phyloP scores from a whole-genome alignment of 2,329 filamentous ascomycete genomes.

The Cladosporium austrohemisphaericum region DNA sequence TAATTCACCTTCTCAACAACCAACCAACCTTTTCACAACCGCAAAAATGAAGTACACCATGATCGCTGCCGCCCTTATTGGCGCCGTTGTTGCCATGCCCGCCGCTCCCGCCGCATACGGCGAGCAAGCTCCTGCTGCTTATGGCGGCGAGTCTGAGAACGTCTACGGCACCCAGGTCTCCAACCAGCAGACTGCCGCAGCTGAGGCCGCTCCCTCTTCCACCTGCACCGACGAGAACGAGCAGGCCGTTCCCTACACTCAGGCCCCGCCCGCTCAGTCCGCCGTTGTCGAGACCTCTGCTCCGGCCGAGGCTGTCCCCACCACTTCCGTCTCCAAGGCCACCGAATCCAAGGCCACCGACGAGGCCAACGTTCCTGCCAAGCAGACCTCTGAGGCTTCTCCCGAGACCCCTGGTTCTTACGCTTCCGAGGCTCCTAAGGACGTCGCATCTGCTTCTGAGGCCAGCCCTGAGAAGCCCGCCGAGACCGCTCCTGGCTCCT shows the following conservation, averaged over 20 bases:
- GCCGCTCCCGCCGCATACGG: slow-evolving; percentile 13
- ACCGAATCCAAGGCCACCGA: not conserved
- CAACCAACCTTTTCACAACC: slow-evolving; percentile 9
- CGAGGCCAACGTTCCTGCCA: not conserved
- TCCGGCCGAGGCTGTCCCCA: slow-evolving; percentile 3
- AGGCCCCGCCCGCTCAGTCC: not conserved
- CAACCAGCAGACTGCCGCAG: slow-evolving; percentile 12
- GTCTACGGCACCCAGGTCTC: slow-evolving; percentile 18
- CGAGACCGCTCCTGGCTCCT: not conserved
- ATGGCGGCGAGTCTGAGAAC: slow-evolving; percentile 13
- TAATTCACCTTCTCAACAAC: not conserved
- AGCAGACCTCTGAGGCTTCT: slow-evolving; percentile 2
- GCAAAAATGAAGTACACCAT: slow-evolving; percentile 19
- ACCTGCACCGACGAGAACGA: slow-evolving; percentile 8
- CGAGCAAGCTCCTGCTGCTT: slow-evolving; percentile 1
- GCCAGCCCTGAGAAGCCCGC: slow-evolving; percentile 14
- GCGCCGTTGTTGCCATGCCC: slow-evolving; percentile 18
- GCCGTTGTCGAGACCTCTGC: slow-evolving; percentile 1
- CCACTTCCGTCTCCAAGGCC: not conserved
- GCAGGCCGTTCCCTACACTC: slow-evolving; percentile 11
- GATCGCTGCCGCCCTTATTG: slow-evolving; percentile 19
- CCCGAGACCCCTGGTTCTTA: slow-evolving; percentile 1
- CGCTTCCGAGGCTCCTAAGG: not conserved
- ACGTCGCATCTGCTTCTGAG: not conserved
- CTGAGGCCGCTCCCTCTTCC: slow-evolving; percentile 7